Percentiles rank a stretch among this genome's conserved stretches.
Evolutionary conservation across 768 basidiomycete species (phyloP).

Genomic region (Russula lepida): DNA sequence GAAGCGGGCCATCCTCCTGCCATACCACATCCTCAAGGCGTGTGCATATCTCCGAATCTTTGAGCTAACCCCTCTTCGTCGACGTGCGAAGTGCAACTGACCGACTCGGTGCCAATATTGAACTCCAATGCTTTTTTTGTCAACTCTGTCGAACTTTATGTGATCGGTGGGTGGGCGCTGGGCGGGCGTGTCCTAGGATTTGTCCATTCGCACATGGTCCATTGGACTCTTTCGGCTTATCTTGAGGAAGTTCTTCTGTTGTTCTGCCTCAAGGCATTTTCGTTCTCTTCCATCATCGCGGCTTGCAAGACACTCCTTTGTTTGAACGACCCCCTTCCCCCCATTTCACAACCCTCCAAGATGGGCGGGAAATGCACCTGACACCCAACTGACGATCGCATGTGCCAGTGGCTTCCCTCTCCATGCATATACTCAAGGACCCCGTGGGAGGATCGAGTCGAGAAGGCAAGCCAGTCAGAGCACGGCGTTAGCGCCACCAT

Average conservation of each 20-base stretch:
- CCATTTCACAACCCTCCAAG: not conserved
- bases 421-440: constrained; percentile 48
- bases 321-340: not conserved
- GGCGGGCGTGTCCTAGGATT: constrained; percentile 47
- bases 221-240: constrained; percentile 29
- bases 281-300: not conserved
- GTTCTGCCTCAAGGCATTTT: not conserved
- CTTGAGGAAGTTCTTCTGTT: not conserved
- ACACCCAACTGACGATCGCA: not conserved
- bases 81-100: constrained; percentile 31
- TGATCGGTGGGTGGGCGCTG: constrained; percentile 36
- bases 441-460: constrained; percentile 54
- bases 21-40: constrained; percentile 41
- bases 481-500: constrained; percentile 52
- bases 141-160: constrained; percentile 25
- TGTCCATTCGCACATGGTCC: constrained; percentile 46
- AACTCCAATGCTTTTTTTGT: not conserved
- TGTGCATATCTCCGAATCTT: constrained; percentile 27
- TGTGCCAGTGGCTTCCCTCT: constrained; percentile 50
- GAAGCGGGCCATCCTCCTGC: constrained; percentile 32
- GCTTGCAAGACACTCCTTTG: no score
- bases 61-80: constrained; percentile 36
- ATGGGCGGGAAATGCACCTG: not conserved
- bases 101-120: constrained; percentile 6
- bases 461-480: constrained; percentile 48